These are phyloP conservation scores for Kazachstania psychrophila DNA, from an alignment of 805 yeast species.

Conservation along the genomic window DNA sequence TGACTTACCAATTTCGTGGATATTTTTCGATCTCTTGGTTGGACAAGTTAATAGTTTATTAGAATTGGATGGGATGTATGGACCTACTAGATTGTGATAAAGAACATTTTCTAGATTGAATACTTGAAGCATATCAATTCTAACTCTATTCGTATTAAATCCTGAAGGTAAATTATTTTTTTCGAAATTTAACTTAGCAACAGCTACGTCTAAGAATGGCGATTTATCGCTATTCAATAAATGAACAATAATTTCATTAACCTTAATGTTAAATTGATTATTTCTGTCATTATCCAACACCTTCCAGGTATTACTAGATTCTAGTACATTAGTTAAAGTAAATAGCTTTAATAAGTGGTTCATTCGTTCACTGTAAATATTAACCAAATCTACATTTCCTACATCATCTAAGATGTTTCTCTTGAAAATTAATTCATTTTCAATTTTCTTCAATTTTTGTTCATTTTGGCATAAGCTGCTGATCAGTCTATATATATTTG, in stretches of 20 bases:
- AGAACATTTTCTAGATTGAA: constrained; percentile 52
- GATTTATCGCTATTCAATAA: constrained; percentile 48
- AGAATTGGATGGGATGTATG: constrained; percentile 24
- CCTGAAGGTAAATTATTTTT: constrained; percentile 59
- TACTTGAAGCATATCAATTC: constrained; percentile 56
- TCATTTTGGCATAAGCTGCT: constrained; percentile 41
- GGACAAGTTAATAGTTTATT: not conserved
- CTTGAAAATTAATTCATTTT: constrained; percentile 41
- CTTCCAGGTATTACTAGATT: constrained; percentile 26
- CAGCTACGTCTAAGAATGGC: constrained; percentile 62
- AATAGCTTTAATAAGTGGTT: constrained; percentile 36
- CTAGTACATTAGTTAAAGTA: constrained; percentile 38
- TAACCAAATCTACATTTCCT: constrained; percentile 36
- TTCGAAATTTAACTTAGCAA: constrained; percentile 52
- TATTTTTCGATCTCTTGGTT: constrained; percentile 2
- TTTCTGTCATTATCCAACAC: constrained; percentile 17
- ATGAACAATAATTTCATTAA: constrained; percentile 66
- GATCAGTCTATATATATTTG: constrained; percentile 41
- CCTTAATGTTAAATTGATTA: constrained; percentile 45
- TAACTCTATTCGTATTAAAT: constrained; percentile 52
- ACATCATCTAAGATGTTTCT: constrained; percentile 42
- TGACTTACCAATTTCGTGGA: constrained; percentile 9
- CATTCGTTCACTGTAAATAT: constrained; percentile 32
- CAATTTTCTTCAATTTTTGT: constrained; percentile 33
- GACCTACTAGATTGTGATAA: constrained; percentile 65